Base-by-base conservation (phyloP, 345 rosid genomes). In the Stellera chamaejasme region DNA sequence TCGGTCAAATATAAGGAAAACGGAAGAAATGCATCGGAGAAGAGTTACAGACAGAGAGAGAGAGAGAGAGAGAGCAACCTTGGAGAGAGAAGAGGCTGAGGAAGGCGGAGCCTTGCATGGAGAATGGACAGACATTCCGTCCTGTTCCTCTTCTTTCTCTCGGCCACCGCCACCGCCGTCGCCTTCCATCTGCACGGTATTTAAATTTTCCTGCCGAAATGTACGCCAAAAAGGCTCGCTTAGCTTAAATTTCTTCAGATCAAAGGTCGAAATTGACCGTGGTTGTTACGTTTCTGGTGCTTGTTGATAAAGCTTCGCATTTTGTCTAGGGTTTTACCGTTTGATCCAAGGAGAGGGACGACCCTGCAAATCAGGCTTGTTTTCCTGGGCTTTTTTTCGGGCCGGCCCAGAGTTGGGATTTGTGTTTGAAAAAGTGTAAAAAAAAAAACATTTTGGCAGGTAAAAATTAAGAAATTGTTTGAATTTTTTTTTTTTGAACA, bases 21-120 rank as follows among this genome's bases (percentile, higher is more conserved):
- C 13, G 5, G 43, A 61, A 55, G 11, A 8, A 13, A 14, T 10
- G 52, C 14, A 0, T 26, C 10, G 66, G n/a, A 3, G 1, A 16
- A 3, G 0, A 19, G 7, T 0, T 14, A 54, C 0, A 56, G 43
- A 50, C 41, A 27, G 28, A 41, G 47, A 44, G 45, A 16, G 27
- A 60, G 44, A 14, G 48, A 57, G 51, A 60, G 27, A 39, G 28
- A 50, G 32, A 7, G 59, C 60, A 42, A 88, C 97, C 96, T 93
- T 87, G 28, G 96, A 74, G 56, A 85, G 93, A 68, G 99, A 90
- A 19, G 99, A 84, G 54, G 90, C 97, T 19, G 99, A 87, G 47
- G 99, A 90, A 45, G 79, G 90, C n/a, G 95, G 85, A 64, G 93
- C 87, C 71, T 94, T 94, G 76, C 95, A 90, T 0, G 92, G 97